These are phyloP conservation scores for Aspergillus sp. DNA, from an alignment of 2,329 filamentous ascomycete genomes.

Conservation along the genomic window DNA sequence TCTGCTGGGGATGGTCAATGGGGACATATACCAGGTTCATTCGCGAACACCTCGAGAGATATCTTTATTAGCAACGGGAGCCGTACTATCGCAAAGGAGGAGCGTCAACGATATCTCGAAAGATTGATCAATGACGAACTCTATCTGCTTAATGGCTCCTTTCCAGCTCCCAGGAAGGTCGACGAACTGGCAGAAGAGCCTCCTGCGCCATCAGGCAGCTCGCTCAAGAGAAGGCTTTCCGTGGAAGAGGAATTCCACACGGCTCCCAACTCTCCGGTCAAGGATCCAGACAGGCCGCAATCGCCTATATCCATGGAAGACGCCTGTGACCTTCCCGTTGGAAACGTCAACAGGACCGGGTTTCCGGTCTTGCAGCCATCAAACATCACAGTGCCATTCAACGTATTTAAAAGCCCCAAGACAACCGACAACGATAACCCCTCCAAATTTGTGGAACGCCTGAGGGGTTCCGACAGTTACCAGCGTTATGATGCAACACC, in stretches of 20 bases:
- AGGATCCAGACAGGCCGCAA: constrained; percentile 6
- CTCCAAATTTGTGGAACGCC: constrained; percentile 22
- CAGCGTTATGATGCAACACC: constrained; percentile 23
- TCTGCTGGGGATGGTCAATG: constrained; percentile 21
- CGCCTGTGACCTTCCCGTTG: not conserved
- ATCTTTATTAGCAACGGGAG: not conserved
- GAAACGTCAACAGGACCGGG: not conserved
- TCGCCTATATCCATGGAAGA: not conserved
- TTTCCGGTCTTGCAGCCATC: not conserved
- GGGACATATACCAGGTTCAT: constrained; percentile 29
- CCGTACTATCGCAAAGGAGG: constrained; percentile 16
- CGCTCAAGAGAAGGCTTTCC: constrained; percentile 19
- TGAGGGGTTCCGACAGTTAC: constrained; percentile 20
- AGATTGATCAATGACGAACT: constrained; percentile 36
- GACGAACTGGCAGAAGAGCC: constrained; percentile 12
- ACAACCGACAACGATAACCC: not conserved
- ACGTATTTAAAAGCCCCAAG: constrained; percentile 14
- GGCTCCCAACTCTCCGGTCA: constrained; percentile 33
- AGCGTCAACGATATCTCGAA: constrained; percentile 32
- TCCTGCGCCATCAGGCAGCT: constrained; percentile 3
- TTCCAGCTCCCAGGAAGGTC: constrained; percentile 4
- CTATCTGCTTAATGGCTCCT: constrained; percentile 31
- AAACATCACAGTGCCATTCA: not conserved
- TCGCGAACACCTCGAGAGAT: constrained; percentile 19
- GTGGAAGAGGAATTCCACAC: constrained; percentile 33